Evolutionary conservation across 345 rosid genomes (phyloP), one percentile per base, ranked within the genome.

Genomic region (Pugionium dolabratum): DNA sequence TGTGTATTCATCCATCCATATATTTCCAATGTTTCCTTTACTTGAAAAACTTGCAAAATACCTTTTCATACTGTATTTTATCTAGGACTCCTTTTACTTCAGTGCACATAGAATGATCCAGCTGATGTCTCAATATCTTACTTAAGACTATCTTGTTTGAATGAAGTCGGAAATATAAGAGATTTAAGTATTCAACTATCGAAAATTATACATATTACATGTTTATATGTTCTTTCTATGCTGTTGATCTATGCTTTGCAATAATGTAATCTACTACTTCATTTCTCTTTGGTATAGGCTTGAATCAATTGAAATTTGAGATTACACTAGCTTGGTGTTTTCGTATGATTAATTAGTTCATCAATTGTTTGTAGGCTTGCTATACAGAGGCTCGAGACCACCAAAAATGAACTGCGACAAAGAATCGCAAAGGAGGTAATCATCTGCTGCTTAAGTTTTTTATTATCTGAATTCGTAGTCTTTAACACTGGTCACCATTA

Each of bases 391-490:
- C 97, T 90, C 57, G 99, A 94, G 86, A 82, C 84, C 55, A 77
- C 99, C 9, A 94, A 94, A 80, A 94, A 94, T 83, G 97, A 94
- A 65, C 77, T 94, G 75, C 89, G 85, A 40, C 96, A 94, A 68
- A 76, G 96, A 70, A 94, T 94, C 72, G 95, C 99, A 3, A 94
- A 94, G 76, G 97, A 94, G 99, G 99, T 94, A 77, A 54, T 55
- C 29, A 30, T 64, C 62, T 64, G 34, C 60, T 78, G 63, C 69
- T n/a, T 18, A 33, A 55, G 30, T 35, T 31, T 34, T 50, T 41
- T 49, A 31, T 57, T 6, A 70, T 37, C 25, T 41, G 9, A 45
- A 59, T 37, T 41, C 10, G 28, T 55, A 49, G 57, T 63, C 59
- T 56, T 62, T 59, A 40, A 53, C 64, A 54, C 11, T 33, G 56